phyloP scores from a whole-genome alignment of 1,284 basidiomycete genomes.

The Sanghuangporus sanghuang region DNA sequence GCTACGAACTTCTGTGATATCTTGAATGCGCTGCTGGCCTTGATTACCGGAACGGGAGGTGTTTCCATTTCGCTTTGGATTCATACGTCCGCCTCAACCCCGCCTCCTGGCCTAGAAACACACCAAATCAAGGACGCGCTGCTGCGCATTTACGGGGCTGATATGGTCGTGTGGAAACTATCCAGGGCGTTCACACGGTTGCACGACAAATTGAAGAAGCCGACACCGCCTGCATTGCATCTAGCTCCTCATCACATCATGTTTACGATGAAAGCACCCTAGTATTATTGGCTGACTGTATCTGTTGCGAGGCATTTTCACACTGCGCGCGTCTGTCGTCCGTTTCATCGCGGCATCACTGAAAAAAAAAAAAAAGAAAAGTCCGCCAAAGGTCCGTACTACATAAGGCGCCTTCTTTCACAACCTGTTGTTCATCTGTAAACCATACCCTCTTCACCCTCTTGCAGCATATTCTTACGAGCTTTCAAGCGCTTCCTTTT shows the following conservation, averaged over 20 bases:
- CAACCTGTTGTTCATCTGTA: not conserved
- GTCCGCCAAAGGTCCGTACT: not conserved
- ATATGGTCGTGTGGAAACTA: not conserved
- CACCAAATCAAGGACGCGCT: not conserved
- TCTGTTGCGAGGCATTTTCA: constrained; percentile 4
- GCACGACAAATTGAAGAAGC: not conserved
- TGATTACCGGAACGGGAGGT: not conserved
- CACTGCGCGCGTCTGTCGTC: not conserved
- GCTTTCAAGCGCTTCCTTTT: not conserved
- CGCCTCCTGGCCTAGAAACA: not conserved
- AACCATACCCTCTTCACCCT: not conserved
- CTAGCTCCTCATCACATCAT: not conserved
- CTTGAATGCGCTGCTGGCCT: not conserved
- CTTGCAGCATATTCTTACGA: not conserved
- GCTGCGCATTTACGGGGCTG: not conserved
- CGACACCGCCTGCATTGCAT: not conserved
- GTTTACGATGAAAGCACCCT: not conserved
- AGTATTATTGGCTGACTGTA: not conserved
- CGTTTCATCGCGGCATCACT: not conserved
- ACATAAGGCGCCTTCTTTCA: not conserved
- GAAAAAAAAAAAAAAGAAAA: too few species aligned
- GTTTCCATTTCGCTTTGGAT: not conserved
- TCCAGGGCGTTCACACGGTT: not conserved
- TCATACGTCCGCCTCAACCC: not conserved
- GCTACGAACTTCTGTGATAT: not conserved